Evolutionary conservation across 2,329 filamentous ascomycete genomes (phyloP).

Genomic region (Chaetomium sp.): DNA sequence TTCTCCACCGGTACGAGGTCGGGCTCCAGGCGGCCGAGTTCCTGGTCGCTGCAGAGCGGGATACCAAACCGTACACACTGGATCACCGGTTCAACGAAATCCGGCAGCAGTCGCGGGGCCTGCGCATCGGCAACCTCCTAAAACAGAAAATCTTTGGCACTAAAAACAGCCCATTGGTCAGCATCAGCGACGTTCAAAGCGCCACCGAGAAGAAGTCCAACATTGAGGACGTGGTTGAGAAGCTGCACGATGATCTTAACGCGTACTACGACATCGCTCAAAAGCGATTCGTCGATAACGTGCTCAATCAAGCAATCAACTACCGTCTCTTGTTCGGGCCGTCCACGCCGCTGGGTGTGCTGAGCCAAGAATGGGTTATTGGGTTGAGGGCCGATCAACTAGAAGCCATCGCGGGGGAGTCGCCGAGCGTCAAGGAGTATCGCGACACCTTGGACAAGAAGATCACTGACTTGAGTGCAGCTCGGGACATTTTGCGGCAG

Average conservation of each 20-base stretch:
- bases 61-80: constrained; percentile 27
- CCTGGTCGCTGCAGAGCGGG: constrained; percentile 26
- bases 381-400: constrained; percentile 21
- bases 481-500: constrained; percentile 22
- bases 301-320: constrained; percentile 29
- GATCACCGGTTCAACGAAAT: constrained; percentile 23
- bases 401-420: constrained; percentile 25
- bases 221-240: constrained; percentile 20
- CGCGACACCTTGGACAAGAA: constrained; percentile 22
- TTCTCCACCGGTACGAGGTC: constrained; percentile 22
- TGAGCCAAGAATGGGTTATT: constrained; percentile 29
- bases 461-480: constrained; percentile 23
- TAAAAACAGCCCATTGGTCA: not conserved
- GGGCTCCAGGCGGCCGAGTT: constrained; percentile 23
- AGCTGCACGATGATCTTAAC: constrained; percentile 28
- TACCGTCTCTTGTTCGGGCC: constrained; percentile 25
- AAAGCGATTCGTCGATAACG: constrained; percentile 31
- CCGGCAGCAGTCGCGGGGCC: constrained; percentile 13
- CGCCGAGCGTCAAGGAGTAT: constrained; percentile 15
- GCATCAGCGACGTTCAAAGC: constrained; percentile 14
- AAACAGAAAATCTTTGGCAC: not conserved
- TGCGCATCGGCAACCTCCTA: constrained; percentile 13
- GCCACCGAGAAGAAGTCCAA: constrained; percentile 20
- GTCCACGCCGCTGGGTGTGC: constrained; percentile 25
- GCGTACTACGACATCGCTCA: constrained; percentile 31